A percentile compares a stretch with the other conserved stretches of the same genome.
These are phyloP conservation scores for Puccinia novopanici DNA, from an alignment of 1,284 basidiomycete species.

Conservation along the genomic window DNA sequence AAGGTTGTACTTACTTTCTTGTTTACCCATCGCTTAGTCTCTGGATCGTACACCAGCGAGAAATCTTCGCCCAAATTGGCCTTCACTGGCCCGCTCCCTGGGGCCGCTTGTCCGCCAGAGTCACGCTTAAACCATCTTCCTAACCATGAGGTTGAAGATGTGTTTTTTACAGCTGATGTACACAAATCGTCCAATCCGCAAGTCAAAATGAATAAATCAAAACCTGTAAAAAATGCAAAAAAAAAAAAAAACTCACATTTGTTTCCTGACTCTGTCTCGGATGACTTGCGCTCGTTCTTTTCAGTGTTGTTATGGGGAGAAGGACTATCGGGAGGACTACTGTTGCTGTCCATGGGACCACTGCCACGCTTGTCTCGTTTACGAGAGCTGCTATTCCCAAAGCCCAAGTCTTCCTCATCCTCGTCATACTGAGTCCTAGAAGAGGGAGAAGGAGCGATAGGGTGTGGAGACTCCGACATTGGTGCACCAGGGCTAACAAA, in stretches of 20 bases:
- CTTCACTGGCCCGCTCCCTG: slow-evolving; percentile 69
- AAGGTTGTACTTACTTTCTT: slow-evolving; percentile 70
- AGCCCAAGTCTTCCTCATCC: slow-evolving; percentile 45
- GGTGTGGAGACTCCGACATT: neutral
- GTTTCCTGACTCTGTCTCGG: neutral
- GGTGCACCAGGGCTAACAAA: slow-evolving; percentile 7
- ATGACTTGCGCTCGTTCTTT: neutral
- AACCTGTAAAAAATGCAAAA: neutral
- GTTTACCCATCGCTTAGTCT: slow-evolving; percentile 93
- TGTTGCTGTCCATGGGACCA: neutral
- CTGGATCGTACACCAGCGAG: slow-evolving; percentile 89
- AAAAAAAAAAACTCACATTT: slow-evolving; percentile 18
- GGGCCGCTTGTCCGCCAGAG: slow-evolving; percentile 59
- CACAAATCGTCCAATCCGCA: neutral
- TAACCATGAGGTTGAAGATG: slow-evolving; percentile 67
- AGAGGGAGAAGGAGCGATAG: neutral
- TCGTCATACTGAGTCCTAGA: slow-evolving; percentile 16
- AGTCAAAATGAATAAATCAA: neutral
- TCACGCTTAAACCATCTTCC: slow-evolving; percentile 66
- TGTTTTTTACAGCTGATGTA: slow-evolving; percentile 53
- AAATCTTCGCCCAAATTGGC: slow-evolving; percentile 92
- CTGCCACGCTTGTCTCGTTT: slow-evolving; percentile 12
- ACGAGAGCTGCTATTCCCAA: slow-evolving; percentile 34
- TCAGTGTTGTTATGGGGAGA: neutral
- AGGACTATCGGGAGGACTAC: neutral